Percentiles rank a stretch among this genome's conserved stretches.
Conservation (phyloP, 2,329 filamentous ascomycete species). For the Trichoderma breve region DNA sequence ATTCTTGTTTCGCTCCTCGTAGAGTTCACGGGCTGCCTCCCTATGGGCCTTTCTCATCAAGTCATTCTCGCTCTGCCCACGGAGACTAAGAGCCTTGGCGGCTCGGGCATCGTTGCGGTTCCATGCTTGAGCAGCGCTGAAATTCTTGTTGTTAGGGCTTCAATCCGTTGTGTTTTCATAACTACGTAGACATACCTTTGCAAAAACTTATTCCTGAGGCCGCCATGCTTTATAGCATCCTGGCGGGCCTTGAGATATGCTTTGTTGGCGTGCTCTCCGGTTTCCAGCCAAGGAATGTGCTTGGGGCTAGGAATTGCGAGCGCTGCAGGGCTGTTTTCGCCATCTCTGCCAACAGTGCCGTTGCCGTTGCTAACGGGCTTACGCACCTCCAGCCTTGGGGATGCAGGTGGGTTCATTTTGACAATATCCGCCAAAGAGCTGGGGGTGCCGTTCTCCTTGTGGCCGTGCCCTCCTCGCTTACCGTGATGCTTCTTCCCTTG, state of each 20-base stretch:
- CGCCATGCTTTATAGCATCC: conserved; percentile 96
- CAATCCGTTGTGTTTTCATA: neutral
- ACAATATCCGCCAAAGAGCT: conserved; percentile 91
- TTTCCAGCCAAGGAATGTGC: conserved; percentile 95
- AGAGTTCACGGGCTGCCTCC: conserved; percentile 86
- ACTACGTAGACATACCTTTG: conserved; percentile 64
- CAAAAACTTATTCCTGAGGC: conserved; percentile 92
- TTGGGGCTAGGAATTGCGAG: conserved; percentile 83
- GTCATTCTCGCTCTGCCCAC: conserved; percentile 94
- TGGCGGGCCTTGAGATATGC: conserved; percentile 92
- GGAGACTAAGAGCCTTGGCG: conserved; percentile 88
- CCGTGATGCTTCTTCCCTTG: conserved; percentile 89
- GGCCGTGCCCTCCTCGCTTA: conserved; percentile 73
- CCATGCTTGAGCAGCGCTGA: conserved; percentile 93
- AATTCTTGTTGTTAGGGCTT: conserved; percentile 19
- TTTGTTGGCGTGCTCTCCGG: conserved; percentile 85
- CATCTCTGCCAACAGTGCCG: conserved; percentile 60
- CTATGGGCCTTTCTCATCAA: conserved; percentile 96
- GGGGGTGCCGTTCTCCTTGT: conserved; percentile 66
- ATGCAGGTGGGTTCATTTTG: conserved; percentile 84
- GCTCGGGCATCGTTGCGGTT: conserved; percentile 96
- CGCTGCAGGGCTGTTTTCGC: conserved; percentile 77
- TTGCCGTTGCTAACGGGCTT: conserved; percentile 63
- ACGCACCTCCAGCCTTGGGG: conserved; percentile 58
- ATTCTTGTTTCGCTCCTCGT: conserved; percentile 87